Percentiles rank a stretch among this genome's conserved stretches.
Conservation (phyloP, 306 rosid genomes). For the Acacia confusa region DNA sequence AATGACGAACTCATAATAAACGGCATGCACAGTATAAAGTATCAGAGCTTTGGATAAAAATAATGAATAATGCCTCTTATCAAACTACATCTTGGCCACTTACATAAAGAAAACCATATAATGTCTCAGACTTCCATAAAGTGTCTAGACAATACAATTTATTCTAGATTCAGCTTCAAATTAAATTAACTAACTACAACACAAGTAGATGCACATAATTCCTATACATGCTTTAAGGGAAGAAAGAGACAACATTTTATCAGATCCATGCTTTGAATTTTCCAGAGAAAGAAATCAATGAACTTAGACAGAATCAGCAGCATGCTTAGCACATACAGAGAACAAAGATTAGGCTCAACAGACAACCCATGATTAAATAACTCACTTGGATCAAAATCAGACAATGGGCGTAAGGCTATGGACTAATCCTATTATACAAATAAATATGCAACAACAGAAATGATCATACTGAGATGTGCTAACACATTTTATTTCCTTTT, state of each 20-base stretch:
- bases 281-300: neutral
- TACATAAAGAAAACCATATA: no score
- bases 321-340: neutral
- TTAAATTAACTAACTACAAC: no score
- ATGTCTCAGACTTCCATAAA: no score
- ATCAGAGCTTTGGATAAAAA: no score
- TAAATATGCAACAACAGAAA: neutral
- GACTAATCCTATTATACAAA: neutral
- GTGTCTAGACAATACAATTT: no score
- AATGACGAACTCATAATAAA: slow-evolving; percentile 14
- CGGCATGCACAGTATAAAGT: neutral
- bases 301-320: slow-evolving; percentile 13
- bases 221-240: no score
- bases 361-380: neutral
- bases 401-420: neutral
- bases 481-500: neutral
- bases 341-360: neutral
- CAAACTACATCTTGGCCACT: no score
- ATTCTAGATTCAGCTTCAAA: no score
- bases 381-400: neutral
- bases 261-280: neutral
- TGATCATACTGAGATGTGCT: neutral
- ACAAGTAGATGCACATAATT: no score
- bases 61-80: no score
- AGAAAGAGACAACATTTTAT: slow-evolving; percentile 6